These are phyloP conservation scores for Trichoderma parareesei DNA, from an alignment of 495 filamentous ascomycete species.

Conservation along the genomic window DNA sequence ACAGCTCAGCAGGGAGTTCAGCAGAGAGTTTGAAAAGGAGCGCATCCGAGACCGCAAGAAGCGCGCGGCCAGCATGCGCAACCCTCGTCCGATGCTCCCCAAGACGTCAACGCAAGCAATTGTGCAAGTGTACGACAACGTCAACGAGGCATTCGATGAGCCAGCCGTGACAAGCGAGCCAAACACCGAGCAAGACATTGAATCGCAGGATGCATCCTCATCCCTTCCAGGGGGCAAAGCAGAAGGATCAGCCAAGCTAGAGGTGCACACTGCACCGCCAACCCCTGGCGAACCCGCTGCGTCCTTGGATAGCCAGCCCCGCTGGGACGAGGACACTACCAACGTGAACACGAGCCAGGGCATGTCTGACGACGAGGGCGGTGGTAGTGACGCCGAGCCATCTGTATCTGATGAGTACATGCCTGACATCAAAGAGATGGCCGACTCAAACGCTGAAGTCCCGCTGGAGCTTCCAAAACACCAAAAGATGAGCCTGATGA, in stretches of 20 bases:
- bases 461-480: slow-evolving; percentile 78
- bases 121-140: slow-evolving; percentile 90
- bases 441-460: slow-evolving; percentile 55
- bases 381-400: slow-evolving; percentile 63
- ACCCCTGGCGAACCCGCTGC: slow-evolving; percentile 18
- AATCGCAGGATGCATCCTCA: slow-evolving; percentile 32
- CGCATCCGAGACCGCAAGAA: slow-evolving; percentile 76
- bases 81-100: slow-evolving; percentile 71
- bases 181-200: slow-evolving; percentile 22
- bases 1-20: slow-evolving; percentile 73
- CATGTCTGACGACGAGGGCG: slow-evolving; percentile 58
- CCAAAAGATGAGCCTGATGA: slow-evolving; percentile 84
- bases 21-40: slow-evolving; percentile 71
- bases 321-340: slow-evolving; percentile 29
- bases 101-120: slow-evolving; percentile 89
- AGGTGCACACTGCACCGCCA: slow-evolving; percentile 16
- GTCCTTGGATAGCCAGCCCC: slow-evolving; percentile 7
- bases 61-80: slow-evolving; percentile 69
- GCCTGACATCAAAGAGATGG: slow-evolving; percentile 42
- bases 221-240: neutral
- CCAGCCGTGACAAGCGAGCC: slow-evolving; percentile 52
- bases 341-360: slow-evolving; percentile 36
- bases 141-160: slow-evolving; percentile 86
- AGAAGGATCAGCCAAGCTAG: slow-evolving; percentile 18
- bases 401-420: slow-evolving; percentile 54